Conservation (phyloP, 31 red algal genomes). For the Endocladia muricata region DNA sequence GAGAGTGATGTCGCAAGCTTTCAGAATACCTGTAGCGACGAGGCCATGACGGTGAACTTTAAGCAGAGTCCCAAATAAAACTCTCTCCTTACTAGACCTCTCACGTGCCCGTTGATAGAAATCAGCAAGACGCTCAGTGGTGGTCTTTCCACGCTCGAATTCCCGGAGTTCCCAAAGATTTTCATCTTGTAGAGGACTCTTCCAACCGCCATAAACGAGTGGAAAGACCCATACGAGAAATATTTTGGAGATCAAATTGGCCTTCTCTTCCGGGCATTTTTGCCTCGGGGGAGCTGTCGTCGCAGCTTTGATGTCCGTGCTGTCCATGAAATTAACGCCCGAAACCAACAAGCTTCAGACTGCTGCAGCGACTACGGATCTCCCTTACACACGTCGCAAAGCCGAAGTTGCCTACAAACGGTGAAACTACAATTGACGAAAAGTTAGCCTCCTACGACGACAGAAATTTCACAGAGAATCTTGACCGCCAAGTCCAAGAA, state of each 20-base stretch:
- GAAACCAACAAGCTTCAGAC: no score
- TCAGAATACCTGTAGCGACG: constrained; percentile 53
- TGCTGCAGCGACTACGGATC: no score
- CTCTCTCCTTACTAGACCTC: background rate
- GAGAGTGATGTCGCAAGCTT: constrained; percentile 66
- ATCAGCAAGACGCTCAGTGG: constrained; percentile 34
- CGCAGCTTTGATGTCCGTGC: no score
- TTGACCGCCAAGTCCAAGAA: no score
- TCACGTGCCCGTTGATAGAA: constrained; percentile 13
- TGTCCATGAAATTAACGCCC: no score
- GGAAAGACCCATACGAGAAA: constrained; percentile 73
- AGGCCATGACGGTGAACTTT: constrained; percentile 31
- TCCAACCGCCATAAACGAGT: constrained; percentile 68
- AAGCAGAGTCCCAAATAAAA: constrained; percentile 19
- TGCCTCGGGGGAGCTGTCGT: no score
- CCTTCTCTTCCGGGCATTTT: constrained; percentile 57
- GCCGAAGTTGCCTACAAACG: no score
- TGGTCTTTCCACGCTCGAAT: constrained; percentile 34
- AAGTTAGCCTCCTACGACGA: no score
- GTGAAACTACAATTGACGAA: no score
- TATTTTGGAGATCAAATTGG: constrained; percentile 37
- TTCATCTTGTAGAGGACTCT: constrained; percentile 59
- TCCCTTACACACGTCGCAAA: no score
- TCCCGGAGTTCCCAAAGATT: constrained; percentile 75
- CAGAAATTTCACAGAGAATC: no score